These are phyloP conservation scores for Achaetomium macrosporum DNA, from an alignment of 2,329 filamentous ascomycete species.

Conservation along the genomic window DNA sequence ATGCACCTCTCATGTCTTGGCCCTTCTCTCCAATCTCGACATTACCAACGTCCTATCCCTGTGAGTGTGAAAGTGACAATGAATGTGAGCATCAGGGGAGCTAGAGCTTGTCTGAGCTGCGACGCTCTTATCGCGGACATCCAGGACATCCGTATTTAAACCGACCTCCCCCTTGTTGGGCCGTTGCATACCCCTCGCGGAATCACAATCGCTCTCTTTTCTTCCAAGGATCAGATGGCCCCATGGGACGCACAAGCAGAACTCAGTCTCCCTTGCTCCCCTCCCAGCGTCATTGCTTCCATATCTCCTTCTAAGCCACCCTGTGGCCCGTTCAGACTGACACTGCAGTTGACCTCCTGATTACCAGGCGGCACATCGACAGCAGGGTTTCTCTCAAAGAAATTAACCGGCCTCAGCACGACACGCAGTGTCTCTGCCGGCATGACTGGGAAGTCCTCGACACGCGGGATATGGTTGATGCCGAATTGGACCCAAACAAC, in stretches of 20 bases:
- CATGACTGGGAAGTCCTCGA: slow-evolving; percentile 66
- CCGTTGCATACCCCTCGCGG: no score
- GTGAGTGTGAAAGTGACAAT: no score
- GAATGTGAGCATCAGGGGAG: no score
- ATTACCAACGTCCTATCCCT: no score
- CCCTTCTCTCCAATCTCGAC: no score
- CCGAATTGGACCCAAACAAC: slow-evolving; percentile 49
- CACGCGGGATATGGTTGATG: slow-evolving; percentile 55
- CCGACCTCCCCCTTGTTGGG: no score
- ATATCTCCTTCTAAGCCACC: background rate
- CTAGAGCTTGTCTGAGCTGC: no score
- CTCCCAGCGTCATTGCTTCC: slow-evolving; percentile 12
- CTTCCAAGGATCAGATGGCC: background rate
- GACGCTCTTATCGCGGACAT: no score
- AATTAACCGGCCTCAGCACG: slow-evolving; percentile 45
- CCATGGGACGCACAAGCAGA: slow-evolving; percentile 11
- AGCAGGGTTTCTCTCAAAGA: slow-evolving; percentile 47
- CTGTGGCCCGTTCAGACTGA: slow-evolving; percentile 23
- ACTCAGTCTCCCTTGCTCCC: slow-evolving; percentile 9
- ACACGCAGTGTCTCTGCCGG: slow-evolving; percentile 52
- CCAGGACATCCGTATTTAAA: no score
- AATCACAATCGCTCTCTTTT: no score
- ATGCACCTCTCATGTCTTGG: no score
- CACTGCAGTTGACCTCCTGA: slow-evolving; percentile 38
- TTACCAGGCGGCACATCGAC: slow-evolving; percentile 43